phyloP scores from a whole-genome alignment of 2,329 filamentous ascomycete species.

The Pseudogymnoascus sp. region DNA sequence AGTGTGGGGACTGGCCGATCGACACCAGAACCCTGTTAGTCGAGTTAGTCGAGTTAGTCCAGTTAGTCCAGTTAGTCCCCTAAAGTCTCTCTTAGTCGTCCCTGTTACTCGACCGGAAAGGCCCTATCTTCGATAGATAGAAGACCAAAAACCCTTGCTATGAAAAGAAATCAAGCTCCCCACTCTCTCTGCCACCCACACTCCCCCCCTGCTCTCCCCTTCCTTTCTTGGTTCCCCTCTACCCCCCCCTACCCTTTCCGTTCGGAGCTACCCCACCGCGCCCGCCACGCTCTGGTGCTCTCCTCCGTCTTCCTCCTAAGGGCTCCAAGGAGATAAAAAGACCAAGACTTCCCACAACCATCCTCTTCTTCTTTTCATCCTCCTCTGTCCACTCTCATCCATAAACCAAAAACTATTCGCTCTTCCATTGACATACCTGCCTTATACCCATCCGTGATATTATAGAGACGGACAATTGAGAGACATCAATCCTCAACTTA shows the following conservation, averaged over 20 bases:
- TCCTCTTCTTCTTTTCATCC: background rate
- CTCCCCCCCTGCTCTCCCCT: background rate
- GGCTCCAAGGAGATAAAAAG: conserved; percentile 2
- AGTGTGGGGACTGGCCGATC: background rate
- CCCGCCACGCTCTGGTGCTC: background rate
- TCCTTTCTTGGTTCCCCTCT: background rate
- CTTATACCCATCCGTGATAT: conserved; percentile 2
- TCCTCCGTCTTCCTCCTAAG: conserved; percentile 3
- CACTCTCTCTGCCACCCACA: conserved; percentile 5
- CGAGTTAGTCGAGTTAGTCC: background rate
- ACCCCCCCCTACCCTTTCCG: background rate
- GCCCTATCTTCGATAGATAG: conserved; percentile 1
- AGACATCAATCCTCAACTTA: background rate
- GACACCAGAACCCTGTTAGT: conserved; percentile 4
- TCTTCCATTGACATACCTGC: background rate
- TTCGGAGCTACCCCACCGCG: conserved; percentile 2
- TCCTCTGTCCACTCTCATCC: background rate
- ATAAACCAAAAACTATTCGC: conserved; percentile 1
- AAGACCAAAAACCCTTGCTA: background rate
- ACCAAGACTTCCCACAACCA: conserved; percentile 1
- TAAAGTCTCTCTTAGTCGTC: conserved; percentile 2
- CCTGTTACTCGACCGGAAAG: conserved; percentile 5
- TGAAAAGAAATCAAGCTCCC: conserved; percentile 6
- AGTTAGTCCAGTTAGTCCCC: background rate
- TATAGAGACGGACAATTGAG: conserved; percentile 6